Percentiles rank a stretch among this genome's conserved stretches.
Conservation (phyloP, 2,329 filamentous ascomycete species). For the Arthrocladium fulminans region DNA sequence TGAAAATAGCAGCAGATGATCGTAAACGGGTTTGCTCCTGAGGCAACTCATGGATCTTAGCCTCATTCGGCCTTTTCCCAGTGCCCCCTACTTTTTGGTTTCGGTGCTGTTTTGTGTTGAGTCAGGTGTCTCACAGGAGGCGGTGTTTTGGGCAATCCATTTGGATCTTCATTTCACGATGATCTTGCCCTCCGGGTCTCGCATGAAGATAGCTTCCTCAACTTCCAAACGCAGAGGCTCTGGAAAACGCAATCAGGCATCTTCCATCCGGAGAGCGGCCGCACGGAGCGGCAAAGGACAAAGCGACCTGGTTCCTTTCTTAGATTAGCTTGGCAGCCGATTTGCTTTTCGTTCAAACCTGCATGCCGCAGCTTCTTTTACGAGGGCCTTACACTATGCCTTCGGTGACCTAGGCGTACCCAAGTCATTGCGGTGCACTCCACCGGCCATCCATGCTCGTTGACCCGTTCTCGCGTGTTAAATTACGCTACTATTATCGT, state of each 20-base stretch:
- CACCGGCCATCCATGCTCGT: constrained; percentile 3
- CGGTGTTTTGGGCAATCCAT: neutral
- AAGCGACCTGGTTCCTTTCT: neutral
- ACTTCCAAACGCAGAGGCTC: neutral
- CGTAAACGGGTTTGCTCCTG: constrained; percentile 3
- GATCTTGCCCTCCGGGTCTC: neutral
- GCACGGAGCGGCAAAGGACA: neutral
- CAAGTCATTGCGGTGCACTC: neutral
- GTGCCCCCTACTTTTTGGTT: neutral
- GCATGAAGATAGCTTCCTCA: neutral
- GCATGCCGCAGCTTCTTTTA: neutral
- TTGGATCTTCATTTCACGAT: neutral
- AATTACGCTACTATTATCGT: constrained; percentile 7
- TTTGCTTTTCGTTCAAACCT: neutral
- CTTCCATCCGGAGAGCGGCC: neutral
- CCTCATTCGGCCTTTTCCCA: neutral
- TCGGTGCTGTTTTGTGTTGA: constrained; percentile 1
- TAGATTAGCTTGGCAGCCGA: neutral
- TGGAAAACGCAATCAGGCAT: neutral
- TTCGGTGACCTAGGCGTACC: constrained; percentile 1
- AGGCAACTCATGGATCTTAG: neutral
- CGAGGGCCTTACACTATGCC: constrained; percentile 5
- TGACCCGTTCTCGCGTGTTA: constrained; percentile 8
- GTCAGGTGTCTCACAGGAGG: neutral
- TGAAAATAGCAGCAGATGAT: constrained; percentile 8